phyloP scores from a whole-genome alignment of 2,329 filamentous ascomycete genomes.

The Fusarium sp. region DNA sequence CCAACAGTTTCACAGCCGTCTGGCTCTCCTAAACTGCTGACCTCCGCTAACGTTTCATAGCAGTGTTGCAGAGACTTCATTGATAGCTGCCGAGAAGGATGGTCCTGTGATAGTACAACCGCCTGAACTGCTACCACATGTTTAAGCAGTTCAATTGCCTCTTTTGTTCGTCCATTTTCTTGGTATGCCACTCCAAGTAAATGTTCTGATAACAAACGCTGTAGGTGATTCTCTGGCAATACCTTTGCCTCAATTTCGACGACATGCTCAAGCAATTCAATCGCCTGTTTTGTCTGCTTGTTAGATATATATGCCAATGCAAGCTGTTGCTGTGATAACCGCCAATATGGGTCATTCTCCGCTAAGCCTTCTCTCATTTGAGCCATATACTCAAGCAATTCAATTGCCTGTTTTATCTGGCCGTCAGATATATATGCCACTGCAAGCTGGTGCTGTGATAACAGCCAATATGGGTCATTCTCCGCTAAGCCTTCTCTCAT shows the following conservation, averaged over 20 bases:
- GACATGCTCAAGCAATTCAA: neutral
- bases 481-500: neutral
- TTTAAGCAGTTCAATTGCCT: fast-evolving
- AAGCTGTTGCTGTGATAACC: neutral
- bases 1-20: fast-evolving
- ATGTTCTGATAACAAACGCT: no score
- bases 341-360: neutral
- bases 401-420: fast-evolving
- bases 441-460: fast-evolving
- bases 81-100: fast-evolving
- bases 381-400: neutral
- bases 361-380: fast-evolving
- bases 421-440: fast-evolving
- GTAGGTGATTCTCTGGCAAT: neutral
- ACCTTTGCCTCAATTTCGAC: neutral
- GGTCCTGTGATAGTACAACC: fast-evolving
- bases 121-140: neutral
- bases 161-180: neutral
- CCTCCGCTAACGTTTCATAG: neutral
- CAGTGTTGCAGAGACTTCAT: fast-evolving
- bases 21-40: fast-evolving
- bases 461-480: neutral
- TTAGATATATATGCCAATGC: neutral
- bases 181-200: no score
- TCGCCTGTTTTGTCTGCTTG: neutral